Conservation (phyloP, 495 filamentous ascomycete species). For the Friedmanniomyces simplex region DNA sequence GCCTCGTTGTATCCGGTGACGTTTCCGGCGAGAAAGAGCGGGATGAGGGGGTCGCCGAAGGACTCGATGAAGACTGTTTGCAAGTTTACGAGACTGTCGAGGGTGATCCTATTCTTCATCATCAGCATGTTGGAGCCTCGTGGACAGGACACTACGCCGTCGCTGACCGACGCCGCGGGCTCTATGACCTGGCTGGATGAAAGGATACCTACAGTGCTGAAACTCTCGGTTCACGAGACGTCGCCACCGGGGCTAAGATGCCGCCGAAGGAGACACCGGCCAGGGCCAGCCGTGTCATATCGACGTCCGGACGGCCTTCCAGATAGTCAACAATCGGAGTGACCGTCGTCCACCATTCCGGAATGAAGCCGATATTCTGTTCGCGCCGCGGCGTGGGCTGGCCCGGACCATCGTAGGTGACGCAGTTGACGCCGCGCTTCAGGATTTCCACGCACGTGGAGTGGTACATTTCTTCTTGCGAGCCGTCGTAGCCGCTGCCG, state of each 20-base stretch:
- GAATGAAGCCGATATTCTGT: conserved; percentile 41
- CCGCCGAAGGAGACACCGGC: conserved; percentile 36
- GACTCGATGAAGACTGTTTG: neutral
- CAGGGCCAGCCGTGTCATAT: conserved; percentile 26
- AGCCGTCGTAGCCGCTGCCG: conserved; percentile 35
- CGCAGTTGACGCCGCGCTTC: conserved; percentile 37
- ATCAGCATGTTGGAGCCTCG: too few species aligned
- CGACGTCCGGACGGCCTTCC: conserved; percentile 21
- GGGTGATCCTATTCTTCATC: too few species aligned
- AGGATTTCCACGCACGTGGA: conserved; percentile 27
- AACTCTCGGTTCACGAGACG: conserved; percentile 37
- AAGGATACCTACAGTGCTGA: too few species aligned
- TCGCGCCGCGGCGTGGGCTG: conserved; percentile 36
- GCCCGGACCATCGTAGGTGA: conserved; percentile 42
- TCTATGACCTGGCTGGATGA: too few species aligned
- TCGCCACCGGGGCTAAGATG: conserved; percentile 24
- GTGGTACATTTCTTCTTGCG: conserved; percentile 39
- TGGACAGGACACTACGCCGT: too few species aligned
- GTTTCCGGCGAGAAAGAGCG: neutral
- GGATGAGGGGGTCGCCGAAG: neutral
- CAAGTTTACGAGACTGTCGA: conserved; percentile 30
- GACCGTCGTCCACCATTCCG: conserved; percentile 39
- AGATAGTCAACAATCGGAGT: conserved; percentile 38
- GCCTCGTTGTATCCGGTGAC: neutral
- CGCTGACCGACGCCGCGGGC: too few species aligned